A percentile compares a stretch with the other conserved stretches of the same genome.
These are phyloP conservation scores for Dacryopinax spathularia DNA, from an alignment of 768 basidiomycete genomes.

Conservation along the genomic window DNA sequence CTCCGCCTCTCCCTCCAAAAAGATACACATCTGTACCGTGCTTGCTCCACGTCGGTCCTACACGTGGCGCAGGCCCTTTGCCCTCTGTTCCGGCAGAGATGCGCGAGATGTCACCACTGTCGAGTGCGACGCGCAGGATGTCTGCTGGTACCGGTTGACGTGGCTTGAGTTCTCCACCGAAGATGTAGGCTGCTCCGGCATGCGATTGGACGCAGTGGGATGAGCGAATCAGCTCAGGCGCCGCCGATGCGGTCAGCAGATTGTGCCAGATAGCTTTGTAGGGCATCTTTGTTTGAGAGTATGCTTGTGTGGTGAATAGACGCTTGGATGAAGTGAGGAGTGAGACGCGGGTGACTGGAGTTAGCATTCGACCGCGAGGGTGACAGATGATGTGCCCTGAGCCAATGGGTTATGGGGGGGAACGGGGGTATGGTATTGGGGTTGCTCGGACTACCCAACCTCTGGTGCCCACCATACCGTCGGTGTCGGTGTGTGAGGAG, in stretches of 20 bases:
- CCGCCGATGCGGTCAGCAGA: background rate
- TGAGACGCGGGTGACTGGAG: too few relatives aligned
- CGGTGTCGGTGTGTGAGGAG: too few relatives aligned
- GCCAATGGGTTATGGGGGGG: too few relatives aligned
- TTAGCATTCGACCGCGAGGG: too few relatives aligned
- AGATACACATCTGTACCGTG: slow-evolving; percentile 23
- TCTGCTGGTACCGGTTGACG: slow-evolving; percentile 26
- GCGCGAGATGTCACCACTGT: slow-evolving; percentile 4
- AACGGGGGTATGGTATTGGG: too few relatives aligned
- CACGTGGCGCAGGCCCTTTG: slow-evolving; percentile 16
- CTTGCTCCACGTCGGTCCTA: slow-evolving; percentile 16
- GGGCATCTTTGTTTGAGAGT: background rate
- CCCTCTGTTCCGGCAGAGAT: background rate
- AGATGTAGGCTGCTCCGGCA: slow-evolving; percentile 24
- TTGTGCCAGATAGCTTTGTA: background rate
- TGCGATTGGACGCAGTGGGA: slow-evolving; percentile 30
- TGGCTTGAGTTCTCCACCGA: slow-evolving; percentile 33
- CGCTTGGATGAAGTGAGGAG: too few relatives aligned
- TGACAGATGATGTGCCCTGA: too few relatives aligned
- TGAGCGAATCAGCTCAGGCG: slow-evolving; percentile 22
- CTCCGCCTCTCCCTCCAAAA: slow-evolving; percentile 36
- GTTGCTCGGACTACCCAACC: too few relatives aligned
- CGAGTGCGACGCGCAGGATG: slow-evolving; percentile 15
- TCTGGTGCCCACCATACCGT: too few relatives aligned
- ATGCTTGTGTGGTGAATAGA: background rate